Percentiles rank a stretch among this genome's conserved stretches.
Evolutionary conservation across 169 alveolate genomes (phyloP).

Genomic region (Plasmodium gaboni): DNA sequence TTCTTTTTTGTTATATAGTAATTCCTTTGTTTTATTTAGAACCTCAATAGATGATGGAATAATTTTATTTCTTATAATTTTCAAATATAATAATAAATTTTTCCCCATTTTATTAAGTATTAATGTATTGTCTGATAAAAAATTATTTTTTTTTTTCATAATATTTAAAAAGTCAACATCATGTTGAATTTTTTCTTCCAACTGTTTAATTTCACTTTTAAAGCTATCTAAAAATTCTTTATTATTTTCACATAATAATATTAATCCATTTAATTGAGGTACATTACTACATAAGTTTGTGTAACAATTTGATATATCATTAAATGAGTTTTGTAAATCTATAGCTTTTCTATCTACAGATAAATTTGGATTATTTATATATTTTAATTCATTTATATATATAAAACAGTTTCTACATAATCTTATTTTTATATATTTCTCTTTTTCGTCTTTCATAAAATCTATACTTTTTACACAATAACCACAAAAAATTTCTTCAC

Average conservation of each 20-base stretch:
- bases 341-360: conserved; percentile 60
- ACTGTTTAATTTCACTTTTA: conserved; percentile 43
- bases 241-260: conserved; percentile 63
- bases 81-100: conserved; percentile 40
- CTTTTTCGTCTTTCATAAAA: conserved; percentile 50
- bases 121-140: conserved; percentile 21
- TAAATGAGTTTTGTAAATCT: conserved; percentile 43
- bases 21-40: conserved; percentile 45
- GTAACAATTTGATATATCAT: conserved; percentile 55
- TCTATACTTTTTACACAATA: conserved; percentile 58
- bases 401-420: conserved; percentile 61
- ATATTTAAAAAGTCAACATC: conserved; percentile 37
- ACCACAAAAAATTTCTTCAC: conserved; percentile 56
- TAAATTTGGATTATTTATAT: conserved; percentile 61
- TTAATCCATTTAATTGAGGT: conserved; percentile 65
- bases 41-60: conserved; percentile 39
- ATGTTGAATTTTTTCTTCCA: conserved; percentile 22
- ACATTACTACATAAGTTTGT: conserved; percentile 57
- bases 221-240: conserved; percentile 49
- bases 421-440: conserved; percentile 64
- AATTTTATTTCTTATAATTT: conserved; percentile 62
- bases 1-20: conserved; percentile 17
- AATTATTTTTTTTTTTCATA: conserved; percentile 58
- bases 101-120: conserved; percentile 55
- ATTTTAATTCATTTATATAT: conserved; percentile 70